phyloP scores from a whole-genome alignment of 441 rosid genomes.

The Lepidium campestre region DNA sequence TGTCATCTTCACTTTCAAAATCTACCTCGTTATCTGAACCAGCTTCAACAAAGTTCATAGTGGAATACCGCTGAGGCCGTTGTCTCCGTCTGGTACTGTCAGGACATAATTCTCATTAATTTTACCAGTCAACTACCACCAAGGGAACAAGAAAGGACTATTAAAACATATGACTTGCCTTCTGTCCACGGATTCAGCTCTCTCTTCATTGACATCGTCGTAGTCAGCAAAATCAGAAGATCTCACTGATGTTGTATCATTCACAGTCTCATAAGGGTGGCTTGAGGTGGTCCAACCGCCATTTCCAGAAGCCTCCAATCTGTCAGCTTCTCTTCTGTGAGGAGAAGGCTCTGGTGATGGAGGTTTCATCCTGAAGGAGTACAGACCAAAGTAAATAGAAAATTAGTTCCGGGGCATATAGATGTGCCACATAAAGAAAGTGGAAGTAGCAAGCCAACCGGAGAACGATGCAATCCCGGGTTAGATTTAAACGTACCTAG shows the following conservation, averaged over 20 bases:
- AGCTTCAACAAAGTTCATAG: constrained; percentile 66
- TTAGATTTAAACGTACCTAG: constrained; percentile 47
- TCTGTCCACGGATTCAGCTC: constrained; percentile 57
- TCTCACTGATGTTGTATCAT: constrained; percentile 42
- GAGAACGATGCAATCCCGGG: background rate
- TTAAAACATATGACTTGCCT: constrained; percentile 39
- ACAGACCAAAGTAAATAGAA: constrained; percentile 13
- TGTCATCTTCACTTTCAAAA: constrained; percentile 77
- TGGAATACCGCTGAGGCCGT: constrained; percentile 81
- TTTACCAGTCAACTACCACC: background rate
- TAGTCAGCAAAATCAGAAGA: constrained; percentile 47
- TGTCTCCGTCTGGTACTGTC: constrained; percentile 68
- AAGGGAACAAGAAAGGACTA: background rate
- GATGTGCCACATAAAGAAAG: background rate
- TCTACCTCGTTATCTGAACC: constrained; percentile 82
- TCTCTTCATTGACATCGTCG: constrained; percentile 60
- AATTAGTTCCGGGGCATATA: background rate
- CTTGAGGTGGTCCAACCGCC: constrained; percentile 55
- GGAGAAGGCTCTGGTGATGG: constrained; percentile 66
- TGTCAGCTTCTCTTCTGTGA: constrained; percentile 54
- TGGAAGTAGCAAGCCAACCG: background rate
- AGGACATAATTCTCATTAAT: constrained; percentile 34
- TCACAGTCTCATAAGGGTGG: constrained; percentile 38
- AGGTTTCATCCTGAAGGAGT: constrained; percentile 53
- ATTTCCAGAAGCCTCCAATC: constrained; percentile 57